Evolutionary conservation across 768 basidiomycete genomes (phyloP).

Genomic region (Sporobolomyces pararoseus): DNA sequence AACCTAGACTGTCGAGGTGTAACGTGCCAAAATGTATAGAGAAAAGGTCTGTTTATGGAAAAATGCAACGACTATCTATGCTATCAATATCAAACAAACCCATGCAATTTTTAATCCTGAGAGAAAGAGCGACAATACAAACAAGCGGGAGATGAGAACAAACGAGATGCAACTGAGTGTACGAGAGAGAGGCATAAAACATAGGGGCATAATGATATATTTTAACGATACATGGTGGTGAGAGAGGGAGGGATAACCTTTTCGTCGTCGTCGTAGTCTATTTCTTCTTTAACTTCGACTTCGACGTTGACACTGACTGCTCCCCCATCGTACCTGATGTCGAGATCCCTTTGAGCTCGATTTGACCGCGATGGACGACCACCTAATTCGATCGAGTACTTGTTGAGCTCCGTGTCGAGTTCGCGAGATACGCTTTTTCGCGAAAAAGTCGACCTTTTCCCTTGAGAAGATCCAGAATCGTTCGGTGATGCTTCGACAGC

Average conservation of each 20-base stretch:
- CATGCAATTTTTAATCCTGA: too few relatives aligned
- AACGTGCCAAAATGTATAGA: too few relatives aligned
- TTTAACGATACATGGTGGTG: neutral
- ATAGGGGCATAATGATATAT: neutral
- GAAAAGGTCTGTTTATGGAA: neutral
- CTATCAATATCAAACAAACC: neutral
- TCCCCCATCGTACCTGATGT: neutral
- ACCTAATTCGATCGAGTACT: slow-evolving; percentile 14
- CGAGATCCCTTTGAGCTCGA: neutral
- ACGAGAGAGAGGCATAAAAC: neutral
- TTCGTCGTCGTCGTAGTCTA: slow-evolving; percentile 1
- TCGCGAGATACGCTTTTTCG: neutral
- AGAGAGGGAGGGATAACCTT: neutral
- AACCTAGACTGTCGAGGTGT: too few relatives aligned
- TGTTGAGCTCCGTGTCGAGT: neutral
- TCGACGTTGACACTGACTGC: slow-evolving; percentile 10
- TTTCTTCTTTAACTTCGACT: slow-evolving; percentile 1
- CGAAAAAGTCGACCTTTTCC: neutral
- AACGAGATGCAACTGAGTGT: neutral
- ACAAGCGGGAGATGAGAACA: neutral
- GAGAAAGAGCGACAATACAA: neutral
- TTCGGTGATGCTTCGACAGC: neutral
- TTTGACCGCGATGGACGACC: neutral
- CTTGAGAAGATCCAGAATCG: neutral
- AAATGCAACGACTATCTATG: neutral